Evolutionary conservation across 495 filamentous ascomycete species (phyloP), one percentile per base, ranked within the genome.

Genomic region (Niebla homalea): DNA sequence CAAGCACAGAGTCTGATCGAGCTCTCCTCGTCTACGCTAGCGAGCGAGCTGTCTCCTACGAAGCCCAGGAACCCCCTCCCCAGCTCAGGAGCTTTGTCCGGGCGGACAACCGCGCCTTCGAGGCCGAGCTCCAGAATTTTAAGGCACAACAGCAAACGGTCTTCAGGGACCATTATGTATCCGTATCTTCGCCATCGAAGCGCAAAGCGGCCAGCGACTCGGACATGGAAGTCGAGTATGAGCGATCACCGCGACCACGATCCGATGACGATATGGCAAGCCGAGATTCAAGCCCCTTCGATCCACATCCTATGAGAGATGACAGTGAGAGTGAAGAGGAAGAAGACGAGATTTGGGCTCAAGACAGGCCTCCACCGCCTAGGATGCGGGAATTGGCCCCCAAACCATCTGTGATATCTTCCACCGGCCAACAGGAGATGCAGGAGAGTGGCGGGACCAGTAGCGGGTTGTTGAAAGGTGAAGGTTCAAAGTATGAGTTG

Each of bases 1-100:
- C 73, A 16, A 65, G 70, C n/a, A 68, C 73, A 39, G 74, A 75
- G 43, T 67, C 65, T 19, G 64, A 62, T 35, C 67, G 53, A 20
- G 69, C 67, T 26, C 50, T 77, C 2, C 62, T 78, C 21, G 68
- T 78, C 2, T 78, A 78, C 56, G 75, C 75, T 5, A 75, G 67
- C 50, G 64, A 64, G 14, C 63, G 61, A 41, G 74, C 72, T 15
- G 51, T 74, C 45, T 55, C 59, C 32, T 58, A 62, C 25, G 55
- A 50, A 19, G 54, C 62, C 32, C 62, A 63, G 6, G 54, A 61
- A 29, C 51, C 64, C 25, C 71, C 70, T 0, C 32, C 59, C 25
- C 58, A 63, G 40, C 66, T 77, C 21, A 64, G 75, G 70, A 61
- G 58, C 20, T 77, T 77, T 46, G 68, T 76, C 21, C 59, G 61